These are phyloP conservation scores for Colletotrichum sp. DNA, from an alignment of 2,329 filamentous ascomycete genomes.

Conservation along the genomic window DNA sequence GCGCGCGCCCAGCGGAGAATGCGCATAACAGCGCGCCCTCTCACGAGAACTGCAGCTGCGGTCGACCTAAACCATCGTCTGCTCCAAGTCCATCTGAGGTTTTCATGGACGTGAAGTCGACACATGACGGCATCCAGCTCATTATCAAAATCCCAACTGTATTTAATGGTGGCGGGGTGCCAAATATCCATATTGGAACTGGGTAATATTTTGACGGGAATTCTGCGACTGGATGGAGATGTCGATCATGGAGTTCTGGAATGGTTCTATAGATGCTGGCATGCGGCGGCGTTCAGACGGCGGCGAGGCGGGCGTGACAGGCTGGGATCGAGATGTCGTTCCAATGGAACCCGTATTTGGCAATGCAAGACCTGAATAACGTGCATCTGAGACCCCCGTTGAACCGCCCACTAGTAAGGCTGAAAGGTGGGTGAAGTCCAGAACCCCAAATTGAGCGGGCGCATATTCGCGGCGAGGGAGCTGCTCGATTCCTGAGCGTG, in stretches of 20 bases:
- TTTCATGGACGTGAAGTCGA: constrained; percentile 62
- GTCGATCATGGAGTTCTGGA: constrained; percentile 14
- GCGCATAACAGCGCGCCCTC: constrained; percentile 29
- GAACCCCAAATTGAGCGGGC: background rate
- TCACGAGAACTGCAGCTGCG: constrained; percentile 33
- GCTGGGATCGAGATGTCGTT: background rate
- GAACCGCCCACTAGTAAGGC: constrained; percentile 2
- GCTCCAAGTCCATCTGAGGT: constrained; percentile 56
- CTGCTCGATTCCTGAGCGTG: background rate
- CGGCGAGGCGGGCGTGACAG: background rate
- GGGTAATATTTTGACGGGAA: background rate
- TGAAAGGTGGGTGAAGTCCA: constrained; percentile 3
- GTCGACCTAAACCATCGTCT: constrained; percentile 34
- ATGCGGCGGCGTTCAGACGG: constrained; percentile 22
- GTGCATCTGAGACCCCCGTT: background rate
- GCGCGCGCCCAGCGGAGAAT: constrained; percentile 13
- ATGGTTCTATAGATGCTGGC: constrained; percentile 8
- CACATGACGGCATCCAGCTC: constrained; percentile 61
- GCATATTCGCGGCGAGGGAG: constrained; percentile 1
- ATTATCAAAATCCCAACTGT: constrained; percentile 63
- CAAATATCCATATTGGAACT: constrained; percentile 34
- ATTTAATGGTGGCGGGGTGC: constrained; percentile 44
- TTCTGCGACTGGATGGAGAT: background rate
- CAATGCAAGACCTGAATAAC: constrained; percentile 1
- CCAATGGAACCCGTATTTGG: background rate